These are phyloP conservation scores for Vitellaria paradoxa DNA, from an alignment of 179 eudicot species.

Conservation along the genomic window DNA sequence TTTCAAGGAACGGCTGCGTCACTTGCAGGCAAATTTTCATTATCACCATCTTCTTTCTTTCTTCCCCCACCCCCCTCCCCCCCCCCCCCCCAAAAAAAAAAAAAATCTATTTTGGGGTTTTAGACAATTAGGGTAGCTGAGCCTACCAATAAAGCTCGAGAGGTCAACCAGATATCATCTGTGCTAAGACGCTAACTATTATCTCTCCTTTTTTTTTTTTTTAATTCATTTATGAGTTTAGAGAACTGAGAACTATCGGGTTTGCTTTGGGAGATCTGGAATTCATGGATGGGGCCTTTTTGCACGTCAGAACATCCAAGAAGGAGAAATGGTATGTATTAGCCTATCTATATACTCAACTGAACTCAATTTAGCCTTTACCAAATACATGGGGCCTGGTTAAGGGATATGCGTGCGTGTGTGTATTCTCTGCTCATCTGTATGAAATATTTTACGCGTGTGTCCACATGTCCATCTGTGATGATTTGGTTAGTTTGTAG, in stretches of 20 bases:
- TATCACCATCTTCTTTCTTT: background rate
- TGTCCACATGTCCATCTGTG: background rate
- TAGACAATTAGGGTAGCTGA: too few relatives aligned
- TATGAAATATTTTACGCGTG: background rate
- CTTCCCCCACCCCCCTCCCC: too few relatives aligned
- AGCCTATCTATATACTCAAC: background rate
- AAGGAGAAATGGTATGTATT: slow-evolving; percentile 89
- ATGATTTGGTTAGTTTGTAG: too few relatives aligned
- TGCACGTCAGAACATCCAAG: slow-evolving; percentile 86
- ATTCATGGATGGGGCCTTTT: slow-evolving; percentile 99
- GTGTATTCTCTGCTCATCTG: background rate
- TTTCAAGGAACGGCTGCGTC: slow-evolving; percentile 77
- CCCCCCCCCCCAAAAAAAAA: background rate
- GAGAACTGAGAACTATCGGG: slow-evolving; percentile 89
- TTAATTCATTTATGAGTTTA: slow-evolving; percentile 27
- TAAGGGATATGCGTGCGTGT: too few relatives aligned
- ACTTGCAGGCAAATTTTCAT: slow-evolving; percentile 62
- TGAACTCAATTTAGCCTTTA: too few relatives aligned
- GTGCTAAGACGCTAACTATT: background rate
- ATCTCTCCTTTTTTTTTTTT: background rate
- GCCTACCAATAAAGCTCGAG: background rate
- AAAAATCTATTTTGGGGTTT: slow-evolving; percentile 5
- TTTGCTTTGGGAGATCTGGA: slow-evolving; percentile 96
- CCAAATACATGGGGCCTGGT: too few relatives aligned
- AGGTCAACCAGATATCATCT: background rate